phyloP scores from a whole-genome alignment of 257 asterid species.

The Penstemon eatonii region DNA sequence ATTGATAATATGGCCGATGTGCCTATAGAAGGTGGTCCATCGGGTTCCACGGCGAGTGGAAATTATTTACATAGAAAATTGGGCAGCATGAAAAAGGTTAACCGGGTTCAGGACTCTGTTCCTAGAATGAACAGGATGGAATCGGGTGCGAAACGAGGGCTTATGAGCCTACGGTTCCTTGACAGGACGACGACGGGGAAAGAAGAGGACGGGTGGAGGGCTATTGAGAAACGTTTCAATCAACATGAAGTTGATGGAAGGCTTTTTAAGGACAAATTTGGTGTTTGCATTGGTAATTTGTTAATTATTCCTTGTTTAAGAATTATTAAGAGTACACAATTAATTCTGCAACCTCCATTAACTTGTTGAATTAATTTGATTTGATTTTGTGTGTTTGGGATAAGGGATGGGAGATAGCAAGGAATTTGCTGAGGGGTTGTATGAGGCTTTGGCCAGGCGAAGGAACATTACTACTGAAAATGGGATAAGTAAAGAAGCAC shows the following conservation, averaged over 20 bases:
- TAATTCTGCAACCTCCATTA: too few relatives aligned
- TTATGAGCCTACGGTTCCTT: slow-evolving; percentile 72
- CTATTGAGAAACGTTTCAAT: slow-evolving; percentile 62
- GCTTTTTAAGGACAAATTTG: slow-evolving; percentile 75
- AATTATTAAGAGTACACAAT: too few relatives aligned
- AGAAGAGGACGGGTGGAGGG: slow-evolving; percentile 78
- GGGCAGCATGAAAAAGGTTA: slow-evolving; percentile 35
- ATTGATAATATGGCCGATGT: slow-evolving; percentile 47
- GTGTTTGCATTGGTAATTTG: slow-evolving; percentile 74
- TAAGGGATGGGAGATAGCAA: slow-evolving; percentile 90
- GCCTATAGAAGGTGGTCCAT: slow-evolving; percentile 29
- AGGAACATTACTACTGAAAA: slow-evolving; percentile 47
- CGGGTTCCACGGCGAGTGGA: not conserved
- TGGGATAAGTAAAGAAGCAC: slow-evolving; percentile 49
- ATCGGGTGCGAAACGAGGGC: slow-evolving; percentile 67
- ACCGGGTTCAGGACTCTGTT: slow-evolving; percentile 11
- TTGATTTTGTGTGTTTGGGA: slow-evolving; percentile 15
- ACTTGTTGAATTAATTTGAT: not conserved
- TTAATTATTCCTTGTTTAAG: not conserved
- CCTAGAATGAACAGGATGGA: slow-evolving; percentile 49
- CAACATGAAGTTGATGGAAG: slow-evolving; percentile 45
- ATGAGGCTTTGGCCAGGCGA: slow-evolving; percentile 79
- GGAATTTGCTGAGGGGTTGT: slow-evolving; percentile 79
- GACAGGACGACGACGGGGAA: slow-evolving; percentile 74
- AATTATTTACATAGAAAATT: slow-evolving; percentile 7